These are phyloP conservation scores for Melampsora americana DNA, from an alignment of 1,284 basidiomycete species.

Conservation along the genomic window DNA sequence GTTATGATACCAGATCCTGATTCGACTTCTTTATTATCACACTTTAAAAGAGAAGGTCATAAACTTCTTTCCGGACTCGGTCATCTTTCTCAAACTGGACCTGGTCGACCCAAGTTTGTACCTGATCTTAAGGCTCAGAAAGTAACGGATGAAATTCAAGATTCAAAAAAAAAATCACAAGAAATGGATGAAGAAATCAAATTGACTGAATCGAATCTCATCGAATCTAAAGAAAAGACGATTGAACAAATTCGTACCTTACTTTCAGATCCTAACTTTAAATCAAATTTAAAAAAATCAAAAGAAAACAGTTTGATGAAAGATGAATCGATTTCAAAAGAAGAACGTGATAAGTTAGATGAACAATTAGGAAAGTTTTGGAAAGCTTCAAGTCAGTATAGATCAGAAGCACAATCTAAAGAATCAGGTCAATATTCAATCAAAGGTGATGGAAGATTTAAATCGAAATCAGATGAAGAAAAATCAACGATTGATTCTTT, in stretches of 20 bases:
- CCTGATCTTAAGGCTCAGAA: background rate
- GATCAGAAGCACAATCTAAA: slow-evolving; percentile 19
- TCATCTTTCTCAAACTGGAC: slow-evolving; percentile 1
- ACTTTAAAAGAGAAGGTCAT: slow-evolving; percentile 34
- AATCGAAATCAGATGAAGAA: background rate
- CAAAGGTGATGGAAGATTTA: slow-evolving; percentile 14
- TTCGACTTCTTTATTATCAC: slow-evolving; percentile 23
- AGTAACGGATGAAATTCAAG: background rate
- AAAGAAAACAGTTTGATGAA: background rate
- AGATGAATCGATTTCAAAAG: background rate
- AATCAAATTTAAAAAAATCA: slow-evolving; percentile 1
- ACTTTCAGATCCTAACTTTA: background rate
- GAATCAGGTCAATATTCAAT: slow-evolving; percentile 28
- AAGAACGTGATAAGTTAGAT: slow-evolving; percentile 23
- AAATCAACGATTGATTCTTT: slow-evolving; percentile 12
- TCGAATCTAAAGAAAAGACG: background rate
- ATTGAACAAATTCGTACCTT: background rate
- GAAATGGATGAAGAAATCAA: background rate
- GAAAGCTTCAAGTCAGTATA: slow-evolving; percentile 37
- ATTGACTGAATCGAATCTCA: background rate
- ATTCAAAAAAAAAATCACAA: background rate
- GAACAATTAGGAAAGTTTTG: slow-evolving; percentile 38
- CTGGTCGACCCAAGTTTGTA: slow-evolving; percentile 26
- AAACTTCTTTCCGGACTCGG: slow-evolving; percentile 33
- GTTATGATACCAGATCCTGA: slow-evolving; percentile 36